Evolutionary conservation across 2,329 filamentous ascomycete species (phyloP), one percentile per base, ranked within the genome.

Genomic region (Juglanconis juglandina): DNA sequence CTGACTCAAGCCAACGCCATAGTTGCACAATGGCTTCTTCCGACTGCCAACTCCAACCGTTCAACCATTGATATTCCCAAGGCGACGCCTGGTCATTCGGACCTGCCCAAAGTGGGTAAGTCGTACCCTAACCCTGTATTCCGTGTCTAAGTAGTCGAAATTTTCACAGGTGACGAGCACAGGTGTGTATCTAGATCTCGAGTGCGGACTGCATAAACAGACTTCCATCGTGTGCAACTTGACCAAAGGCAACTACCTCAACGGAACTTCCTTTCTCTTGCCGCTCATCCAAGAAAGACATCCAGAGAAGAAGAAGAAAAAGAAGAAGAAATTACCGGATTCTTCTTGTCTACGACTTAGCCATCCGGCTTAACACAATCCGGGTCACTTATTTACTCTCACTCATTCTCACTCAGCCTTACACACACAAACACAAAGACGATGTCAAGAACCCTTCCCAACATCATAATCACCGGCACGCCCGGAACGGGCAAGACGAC

Each of bases 401-500:
- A 42, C 34, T 11, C 49, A 24, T 11, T 39, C 34, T 17, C 24
- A 44, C 32, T 47, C 24, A 46, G 13, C 7, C 46, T 30, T 30
- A 47, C 37, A 50, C 14, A 46, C 37, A 41, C 39, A 39, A 44
- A 47, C 47, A 46, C 41, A 53, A 8, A 39, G 11, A 44, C 5
- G n/a, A 76, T 66, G 59, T 76, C 52, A 50, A 79, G 86, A 66
- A 77, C 72, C 35, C 76, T 77, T 64, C 95, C 95, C 35, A 99
- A 98, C 75, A 92, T 99, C 69, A 89, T 99, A 67, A 83, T 99
- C 66, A 98, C 95, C 46, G 95, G 95, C 65, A 99, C 95, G 24
- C 95, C 95, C 0, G 95, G 95, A 58, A 92, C 96, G 34, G 95
- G 95, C 70, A 99, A 99, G 79, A 96, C 93, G 17, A 96, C 91